Evolutionary conservation across 179 eudicot species (phyloP).

Genomic region (Camellia oleifera): DNA sequence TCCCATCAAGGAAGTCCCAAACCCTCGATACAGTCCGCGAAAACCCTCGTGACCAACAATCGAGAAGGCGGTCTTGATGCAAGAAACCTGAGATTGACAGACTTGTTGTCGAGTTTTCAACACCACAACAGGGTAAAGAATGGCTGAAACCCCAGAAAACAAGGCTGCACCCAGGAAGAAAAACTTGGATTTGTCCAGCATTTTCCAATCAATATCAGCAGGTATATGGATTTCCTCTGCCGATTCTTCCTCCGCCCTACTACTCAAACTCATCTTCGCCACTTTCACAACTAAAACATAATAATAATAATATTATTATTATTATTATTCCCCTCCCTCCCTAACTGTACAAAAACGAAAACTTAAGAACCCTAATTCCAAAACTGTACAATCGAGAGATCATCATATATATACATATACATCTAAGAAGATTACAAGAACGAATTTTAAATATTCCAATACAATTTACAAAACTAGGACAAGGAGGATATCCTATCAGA

Average conservation of each 20-base stretch:
- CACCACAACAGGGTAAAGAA: conserved; percentile 74
- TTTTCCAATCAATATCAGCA: conserved; percentile 75
- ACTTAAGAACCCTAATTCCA: conserved; percentile 1
- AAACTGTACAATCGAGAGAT: neutral
- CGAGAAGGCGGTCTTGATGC: conserved; percentile 33
- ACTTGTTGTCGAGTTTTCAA: conserved; percentile 73
- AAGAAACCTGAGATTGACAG: conserved; percentile 28
- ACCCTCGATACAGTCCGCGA: conserved; percentile 63
- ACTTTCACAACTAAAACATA: conserved; percentile 14
- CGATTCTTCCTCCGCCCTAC: conserved; percentile 57
- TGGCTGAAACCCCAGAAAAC: conserved; percentile 66
- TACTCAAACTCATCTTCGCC: conserved; percentile 49
- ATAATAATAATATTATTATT: no score
- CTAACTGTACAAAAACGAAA: conserved; percentile 2
- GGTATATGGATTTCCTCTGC: conserved; percentile 65
- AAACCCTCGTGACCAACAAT: conserved; percentile 50
- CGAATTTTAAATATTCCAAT: neutral
- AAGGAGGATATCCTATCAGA: neutral
- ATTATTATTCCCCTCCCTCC: neutral
- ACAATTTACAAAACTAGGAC: neutral
- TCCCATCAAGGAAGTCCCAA: conserved; percentile 69
- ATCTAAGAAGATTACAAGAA: neutral
- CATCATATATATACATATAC: neutral
- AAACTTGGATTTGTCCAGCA: conserved; percentile 78
- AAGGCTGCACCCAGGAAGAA: conserved; percentile 72